Evolutionary conservation across 495 filamentous ascomycete genomes (phyloP).

Genomic region (Tirmania nivea): DNA sequence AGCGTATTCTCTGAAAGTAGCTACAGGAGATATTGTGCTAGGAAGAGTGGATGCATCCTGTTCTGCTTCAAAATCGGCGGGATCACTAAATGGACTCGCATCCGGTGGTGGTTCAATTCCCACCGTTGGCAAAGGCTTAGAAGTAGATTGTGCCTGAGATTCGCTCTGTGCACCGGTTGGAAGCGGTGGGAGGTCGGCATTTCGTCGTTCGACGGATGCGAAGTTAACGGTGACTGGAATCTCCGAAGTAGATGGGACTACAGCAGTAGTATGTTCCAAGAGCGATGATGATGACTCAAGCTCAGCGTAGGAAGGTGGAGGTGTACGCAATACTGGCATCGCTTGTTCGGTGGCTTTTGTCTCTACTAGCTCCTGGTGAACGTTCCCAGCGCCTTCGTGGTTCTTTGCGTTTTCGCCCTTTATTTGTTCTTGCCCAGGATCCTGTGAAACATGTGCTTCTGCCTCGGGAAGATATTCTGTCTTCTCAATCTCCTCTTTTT

Average conservation of each 20-base stretch:
- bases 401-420: no score
- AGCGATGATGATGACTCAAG: background rate
- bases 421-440: no score
- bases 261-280: background rate
- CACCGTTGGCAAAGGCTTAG: conserved; percentile 13
- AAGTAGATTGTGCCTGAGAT: conserved; percentile 8
- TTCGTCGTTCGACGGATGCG: conserved; percentile 6
- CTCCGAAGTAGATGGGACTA: background rate
- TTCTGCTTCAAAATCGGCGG: background rate
- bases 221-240: no score
- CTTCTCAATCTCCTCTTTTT: no score
- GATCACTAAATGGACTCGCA: background rate
- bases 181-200: conserved; percentile 17
- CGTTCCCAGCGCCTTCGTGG: no score
- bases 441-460: no score
- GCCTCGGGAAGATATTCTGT: no score
- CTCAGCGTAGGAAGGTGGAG: background rate
- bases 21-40: background rate
- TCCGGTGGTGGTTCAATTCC: background rate
- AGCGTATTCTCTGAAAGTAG: conserved; percentile 17
- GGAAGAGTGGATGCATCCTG: background rate
- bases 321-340: background rate
- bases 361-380: no score
- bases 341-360: no score
- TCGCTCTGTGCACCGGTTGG: conserved; percentile 13